Percentiles rank a stretch among this genome's conserved stretches.
phyloP scores from a whole-genome alignment of 768 basidiomycete species.

The Psilocybe tampanensis region DNA sequence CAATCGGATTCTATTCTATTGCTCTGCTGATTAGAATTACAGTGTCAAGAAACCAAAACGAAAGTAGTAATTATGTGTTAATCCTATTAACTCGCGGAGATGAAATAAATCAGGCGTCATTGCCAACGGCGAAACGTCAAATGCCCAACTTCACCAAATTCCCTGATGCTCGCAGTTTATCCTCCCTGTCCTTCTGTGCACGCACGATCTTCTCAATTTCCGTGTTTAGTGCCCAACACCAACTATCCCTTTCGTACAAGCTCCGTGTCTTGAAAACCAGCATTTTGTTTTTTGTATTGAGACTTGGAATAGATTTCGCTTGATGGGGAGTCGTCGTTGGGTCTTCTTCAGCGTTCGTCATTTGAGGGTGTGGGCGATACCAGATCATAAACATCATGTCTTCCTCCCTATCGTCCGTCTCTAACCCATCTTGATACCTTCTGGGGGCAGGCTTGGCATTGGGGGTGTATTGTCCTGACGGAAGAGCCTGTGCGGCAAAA shows the following conservation, averaged over 20 bases:
- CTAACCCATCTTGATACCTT: slow-evolving; percentile 88
- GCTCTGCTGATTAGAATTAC: slow-evolving; percentile 13
- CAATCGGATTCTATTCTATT: not conserved
- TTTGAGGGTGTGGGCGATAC: slow-evolving; percentile 50
- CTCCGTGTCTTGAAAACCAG: slow-evolving; percentile 75
- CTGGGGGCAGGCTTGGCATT: slow-evolving; percentile 57
- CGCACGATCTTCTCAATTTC: slow-evolving; percentile 86
- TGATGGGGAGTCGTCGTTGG: slow-evolving; percentile 29
- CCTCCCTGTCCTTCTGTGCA: slow-evolving; percentile 63
- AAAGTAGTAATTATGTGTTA: slow-evolving; percentile 34
- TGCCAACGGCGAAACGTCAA: not conserved
- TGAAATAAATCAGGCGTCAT: not conserved
- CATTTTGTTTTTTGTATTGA: slow-evolving; percentile 62
- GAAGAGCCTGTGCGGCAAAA: slow-evolving; percentile 68
- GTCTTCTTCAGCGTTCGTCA: slow-evolving; percentile 28
- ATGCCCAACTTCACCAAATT: slow-evolving; percentile 42
- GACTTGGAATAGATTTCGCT: slow-evolving; percentile 42
- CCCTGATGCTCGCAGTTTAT: slow-evolving; percentile 64
- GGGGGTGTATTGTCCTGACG: slow-evolving; percentile 63
- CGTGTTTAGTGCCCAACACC: slow-evolving; percentile 92
- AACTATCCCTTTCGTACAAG: slow-evolving; percentile 87
- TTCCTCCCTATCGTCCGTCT: slow-evolving; percentile 84
- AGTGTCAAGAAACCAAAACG: slow-evolving; percentile 89
- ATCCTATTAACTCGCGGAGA: slow-evolving; percentile 8
- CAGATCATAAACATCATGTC: slow-evolving; percentile 86